Evolutionary conservation across 352 stramenopile genomes (phyloP).

Genomic region (Globisporangium okanoganense): DNA sequence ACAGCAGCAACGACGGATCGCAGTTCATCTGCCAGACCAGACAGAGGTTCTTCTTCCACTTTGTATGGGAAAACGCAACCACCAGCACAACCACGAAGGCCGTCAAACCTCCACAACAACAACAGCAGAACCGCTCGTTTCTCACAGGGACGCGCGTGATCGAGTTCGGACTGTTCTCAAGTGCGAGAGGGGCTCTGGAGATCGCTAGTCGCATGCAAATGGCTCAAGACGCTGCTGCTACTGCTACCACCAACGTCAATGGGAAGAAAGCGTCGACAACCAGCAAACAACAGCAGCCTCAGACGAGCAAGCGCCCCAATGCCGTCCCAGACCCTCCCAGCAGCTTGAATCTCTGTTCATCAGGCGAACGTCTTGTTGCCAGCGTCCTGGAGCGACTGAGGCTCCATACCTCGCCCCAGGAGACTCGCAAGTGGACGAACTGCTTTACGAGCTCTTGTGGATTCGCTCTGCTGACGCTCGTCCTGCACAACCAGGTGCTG

Average conservation of each 20-base stretch:
- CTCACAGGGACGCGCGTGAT: constrained; percentile 17
- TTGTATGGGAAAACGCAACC: not conserved
- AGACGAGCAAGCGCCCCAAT: not conserved
- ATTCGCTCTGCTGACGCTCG: constrained; percentile 22
- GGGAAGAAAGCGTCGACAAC: not conserved
- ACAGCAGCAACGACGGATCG: not conserved
- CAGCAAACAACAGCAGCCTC: not conserved
- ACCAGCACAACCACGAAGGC: not conserved
- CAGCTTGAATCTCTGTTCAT: not conserved
- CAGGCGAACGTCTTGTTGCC: not conserved
- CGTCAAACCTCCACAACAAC: not conserved
- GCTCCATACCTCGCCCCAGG: not conserved
- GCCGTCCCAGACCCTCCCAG: not conserved
- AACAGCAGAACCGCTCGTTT: constrained; percentile 29
- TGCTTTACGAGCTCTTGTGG: constrained; percentile 17
- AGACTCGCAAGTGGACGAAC: constrained; percentile 12
- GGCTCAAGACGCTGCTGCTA: not conserved
- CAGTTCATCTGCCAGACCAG: constrained; percentile 15
- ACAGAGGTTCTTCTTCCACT: constrained; percentile 48
- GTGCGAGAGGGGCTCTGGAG: constrained; percentile 19
- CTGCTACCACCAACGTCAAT: not conserved
- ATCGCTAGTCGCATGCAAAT: constrained; percentile 13
- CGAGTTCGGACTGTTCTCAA: constrained; percentile 28
- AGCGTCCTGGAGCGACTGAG: not conserved
- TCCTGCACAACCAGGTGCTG: constrained; percentile 15